phyloP scores from a whole-genome alignment of 2,329 filamentous ascomycete genomes.

The Sporothrix pallida region DNA sequence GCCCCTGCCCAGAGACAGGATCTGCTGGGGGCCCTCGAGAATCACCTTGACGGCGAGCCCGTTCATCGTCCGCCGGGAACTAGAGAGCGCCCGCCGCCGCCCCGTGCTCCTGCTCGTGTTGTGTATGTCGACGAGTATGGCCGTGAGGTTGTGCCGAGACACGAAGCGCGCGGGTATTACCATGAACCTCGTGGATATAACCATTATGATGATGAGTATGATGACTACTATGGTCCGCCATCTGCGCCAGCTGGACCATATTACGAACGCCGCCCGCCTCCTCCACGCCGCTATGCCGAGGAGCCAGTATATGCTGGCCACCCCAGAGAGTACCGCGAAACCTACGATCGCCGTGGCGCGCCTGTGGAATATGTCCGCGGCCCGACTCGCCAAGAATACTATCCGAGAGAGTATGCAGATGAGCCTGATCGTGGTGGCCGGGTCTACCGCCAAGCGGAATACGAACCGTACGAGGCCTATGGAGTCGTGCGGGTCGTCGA shows the following conservation, averaged over 20 bases:
- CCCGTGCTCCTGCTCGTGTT: not conserved
- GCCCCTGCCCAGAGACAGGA: conserved; percentile 3
- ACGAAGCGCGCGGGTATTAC: not conserved
- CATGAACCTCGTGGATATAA: not conserved
- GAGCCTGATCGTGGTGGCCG: conserved; percentile 35
- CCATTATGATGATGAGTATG: not conserved
- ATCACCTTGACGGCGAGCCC: conserved; percentile 38
- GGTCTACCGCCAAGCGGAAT: conserved; percentile 32
- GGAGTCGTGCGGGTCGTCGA: conserved; percentile 56
- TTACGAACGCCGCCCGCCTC: conserved; percentile 43
- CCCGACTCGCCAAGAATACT: conserved; percentile 41
- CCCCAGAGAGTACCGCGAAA: not conserved
- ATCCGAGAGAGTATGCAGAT: conserved; percentile 43
- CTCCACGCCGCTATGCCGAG: conserved; percentile 35
- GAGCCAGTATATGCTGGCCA: conserved; percentile 40
- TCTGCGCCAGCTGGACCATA: conserved; percentile 35
- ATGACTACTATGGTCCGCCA: not conserved
- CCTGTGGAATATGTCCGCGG: not conserved
- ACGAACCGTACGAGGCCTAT: conserved; percentile 51
- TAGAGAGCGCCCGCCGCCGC: not conserved
- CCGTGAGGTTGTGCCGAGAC: conserved; percentile 28
- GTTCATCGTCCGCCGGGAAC: not conserved
- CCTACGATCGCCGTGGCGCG: not conserved
- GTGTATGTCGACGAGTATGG: conserved; percentile 34
- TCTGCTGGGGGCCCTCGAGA: conserved; percentile 41